Evolutionary conservation across 1,284 basidiomycete species (phyloP).

Genomic region (Leccinum huronense): DNA sequence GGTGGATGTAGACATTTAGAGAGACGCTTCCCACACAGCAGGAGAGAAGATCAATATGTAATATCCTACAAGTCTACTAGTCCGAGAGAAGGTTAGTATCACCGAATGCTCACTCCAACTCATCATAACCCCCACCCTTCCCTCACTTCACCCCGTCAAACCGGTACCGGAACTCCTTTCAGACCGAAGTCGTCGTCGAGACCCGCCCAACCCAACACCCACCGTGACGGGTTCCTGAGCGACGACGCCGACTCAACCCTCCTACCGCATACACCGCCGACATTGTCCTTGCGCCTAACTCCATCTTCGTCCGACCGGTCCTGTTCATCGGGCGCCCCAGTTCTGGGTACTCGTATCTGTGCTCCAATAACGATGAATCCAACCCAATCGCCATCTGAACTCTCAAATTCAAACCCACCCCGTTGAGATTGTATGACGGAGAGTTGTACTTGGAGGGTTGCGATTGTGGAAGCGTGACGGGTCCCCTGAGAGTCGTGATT

Average conservation of each 20-base stretch:
- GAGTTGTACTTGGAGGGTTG: constrained; percentile 51
- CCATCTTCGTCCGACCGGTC: constrained; percentile 14
- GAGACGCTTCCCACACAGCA: neutral
- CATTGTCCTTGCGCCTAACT: constrained; percentile 39
- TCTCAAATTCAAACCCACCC: constrained; percentile 46
- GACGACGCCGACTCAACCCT: constrained; percentile 40
- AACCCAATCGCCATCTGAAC: constrained; percentile 53
- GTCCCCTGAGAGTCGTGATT: constrained; percentile 56
- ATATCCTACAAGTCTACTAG: too few relatives aligned
- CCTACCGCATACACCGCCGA: constrained; percentile 66
- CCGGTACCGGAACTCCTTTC: constrained; percentile 4
- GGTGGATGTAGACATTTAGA: constrained; percentile 10
- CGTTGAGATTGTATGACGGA: constrained; percentile 45
- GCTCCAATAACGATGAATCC: neutral
- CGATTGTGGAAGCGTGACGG: constrained; percentile 63
- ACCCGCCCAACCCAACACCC: constrained; percentile 23
- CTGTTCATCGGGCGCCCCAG: constrained; percentile 25
- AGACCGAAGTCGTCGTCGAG: constrained; percentile 2
- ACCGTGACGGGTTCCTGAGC: constrained; percentile 7
- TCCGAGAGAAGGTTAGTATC: too few relatives aligned
- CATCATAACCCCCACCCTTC: neutral
- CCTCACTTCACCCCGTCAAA: constrained; percentile 23
- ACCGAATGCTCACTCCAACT: neutral
- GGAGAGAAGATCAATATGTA: neutral
- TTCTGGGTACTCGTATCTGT: constrained; percentile 16